Evolutionary conservation across 2,329 filamentous ascomycete species (phyloP).

Genomic region (Calonectria crousiana): DNA sequence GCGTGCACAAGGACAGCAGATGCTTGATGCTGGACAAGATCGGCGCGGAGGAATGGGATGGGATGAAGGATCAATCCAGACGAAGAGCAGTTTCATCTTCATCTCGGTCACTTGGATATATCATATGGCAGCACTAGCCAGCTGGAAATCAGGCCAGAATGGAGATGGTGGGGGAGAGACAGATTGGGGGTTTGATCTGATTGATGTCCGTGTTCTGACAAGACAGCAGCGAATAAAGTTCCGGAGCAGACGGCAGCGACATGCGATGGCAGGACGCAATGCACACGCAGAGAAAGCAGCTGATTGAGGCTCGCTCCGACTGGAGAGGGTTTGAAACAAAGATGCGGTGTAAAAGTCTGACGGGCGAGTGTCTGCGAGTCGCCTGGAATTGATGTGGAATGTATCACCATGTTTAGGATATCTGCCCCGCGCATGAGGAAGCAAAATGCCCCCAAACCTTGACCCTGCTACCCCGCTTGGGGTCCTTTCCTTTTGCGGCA

Average conservation of each 20-base stretch:
- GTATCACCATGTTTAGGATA: not conserved
- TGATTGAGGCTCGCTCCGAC: not conserved
- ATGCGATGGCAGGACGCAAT: not conserved
- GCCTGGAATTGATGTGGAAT: not conserved
- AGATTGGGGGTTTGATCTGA: conserved; percentile 15
- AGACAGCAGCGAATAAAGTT: not conserved
- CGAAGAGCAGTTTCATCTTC: not conserved
- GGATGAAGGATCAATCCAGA: not conserved
- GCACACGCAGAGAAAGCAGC: not conserved
- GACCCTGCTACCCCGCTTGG: conserved; percentile 17
- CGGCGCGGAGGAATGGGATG: conserved; percentile 7
- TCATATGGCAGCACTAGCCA: conserved; percentile 10
- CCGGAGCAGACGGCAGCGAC: not conserved
- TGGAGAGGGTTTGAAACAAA: conserved; percentile 2
- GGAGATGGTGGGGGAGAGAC: conserved; percentile 14
- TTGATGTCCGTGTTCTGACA: not conserved
- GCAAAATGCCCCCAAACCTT: conserved; percentile 17
- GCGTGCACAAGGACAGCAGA: not conserved
- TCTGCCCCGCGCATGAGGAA: conserved; percentile 16
- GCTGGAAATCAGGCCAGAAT: conserved; percentile 1
- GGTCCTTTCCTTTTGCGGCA: not conserved
- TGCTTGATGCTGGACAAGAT: conserved; percentile 8
- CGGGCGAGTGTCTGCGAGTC: not conserved
- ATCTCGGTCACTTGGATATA: conserved; percentile 1
- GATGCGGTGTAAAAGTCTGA: conserved; percentile 13